These are phyloP conservation scores for Platanthera zijinensis DNA, from an alignment of 106 monocot genomes.

Conservation along the genomic window DNA sequence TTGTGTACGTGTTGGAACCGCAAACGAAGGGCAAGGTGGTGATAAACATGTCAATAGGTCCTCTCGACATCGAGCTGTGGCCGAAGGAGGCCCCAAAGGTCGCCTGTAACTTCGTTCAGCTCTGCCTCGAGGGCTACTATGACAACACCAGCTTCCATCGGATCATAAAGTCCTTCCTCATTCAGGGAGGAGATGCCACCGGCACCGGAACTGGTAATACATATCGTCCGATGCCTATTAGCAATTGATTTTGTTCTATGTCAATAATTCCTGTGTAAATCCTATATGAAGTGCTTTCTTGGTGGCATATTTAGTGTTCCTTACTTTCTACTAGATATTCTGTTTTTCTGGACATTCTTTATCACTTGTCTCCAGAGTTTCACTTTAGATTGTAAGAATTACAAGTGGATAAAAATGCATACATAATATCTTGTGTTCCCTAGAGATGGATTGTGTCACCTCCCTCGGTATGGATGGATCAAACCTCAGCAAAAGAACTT, in stretches of 20 bases:
- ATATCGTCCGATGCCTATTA: not conserved
- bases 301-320: no score
- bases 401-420: no score
- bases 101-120: conserved; percentile 90
- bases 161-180: conserved; percentile 87
- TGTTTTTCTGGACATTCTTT: no score
- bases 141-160: conserved; percentile 87
- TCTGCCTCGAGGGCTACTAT: conserved; percentile 93
- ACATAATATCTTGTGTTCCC: no score
- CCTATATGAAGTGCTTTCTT: no score
- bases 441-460: no score
- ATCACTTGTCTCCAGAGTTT: not conserved
- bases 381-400: not conserved
- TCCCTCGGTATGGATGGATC: no score
- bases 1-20: conserved; percentile 82
- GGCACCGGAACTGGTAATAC: conserved; percentile 64
- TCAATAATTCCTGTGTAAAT: no score
- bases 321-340: no score
- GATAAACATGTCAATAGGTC: conserved; percentile 66
- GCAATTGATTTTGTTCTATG: no score
- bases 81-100: conserved; percentile 99
- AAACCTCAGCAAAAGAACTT: no score
- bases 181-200: conserved; percentile 94
- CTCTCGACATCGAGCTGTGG: conserved; percentile 95
- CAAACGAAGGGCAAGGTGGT: conserved; percentile 98